Conservation (phyloP, 176 grass and related monocot species). For the Oryza punctata region DNA sequence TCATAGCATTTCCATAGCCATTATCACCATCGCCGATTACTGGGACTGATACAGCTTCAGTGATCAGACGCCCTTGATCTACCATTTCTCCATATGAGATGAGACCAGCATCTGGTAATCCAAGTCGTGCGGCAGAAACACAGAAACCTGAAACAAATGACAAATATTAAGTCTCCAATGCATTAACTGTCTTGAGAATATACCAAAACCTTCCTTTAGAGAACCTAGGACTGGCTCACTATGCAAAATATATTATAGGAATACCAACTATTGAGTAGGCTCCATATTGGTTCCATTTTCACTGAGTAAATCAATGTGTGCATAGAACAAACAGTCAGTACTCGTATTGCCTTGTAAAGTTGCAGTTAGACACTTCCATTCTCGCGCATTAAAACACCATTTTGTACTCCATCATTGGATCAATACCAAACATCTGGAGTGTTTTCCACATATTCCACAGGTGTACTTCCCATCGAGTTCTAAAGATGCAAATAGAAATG, state of each 20-base stretch:
- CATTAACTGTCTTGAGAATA: constrained; percentile 14
- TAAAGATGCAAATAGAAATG: background rate
- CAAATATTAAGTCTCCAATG: constrained; percentile 3
- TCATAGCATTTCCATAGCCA: constrained; percentile 97
- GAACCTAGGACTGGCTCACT: background rate
- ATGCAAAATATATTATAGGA: constrained; percentile 4
- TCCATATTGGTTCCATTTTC: background rate
- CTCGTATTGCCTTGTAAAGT: background rate
- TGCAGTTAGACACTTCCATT: background rate
- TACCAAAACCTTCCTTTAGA: background rate
- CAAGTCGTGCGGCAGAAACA: constrained; percentile 78
- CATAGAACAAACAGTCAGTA: background rate
- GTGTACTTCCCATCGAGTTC: background rate
- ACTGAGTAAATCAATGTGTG: background rate
- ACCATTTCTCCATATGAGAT: constrained; percentile 95
- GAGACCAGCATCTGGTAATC: constrained; percentile 87
- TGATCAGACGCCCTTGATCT: constrained; percentile 83
- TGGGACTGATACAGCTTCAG: constrained; percentile 75
- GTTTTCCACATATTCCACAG: background rate
- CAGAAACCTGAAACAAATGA: constrained; percentile 66
- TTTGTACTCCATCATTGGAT: background rate
- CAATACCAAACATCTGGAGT: background rate
- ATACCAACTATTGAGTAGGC: background rate
- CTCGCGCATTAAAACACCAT: background rate
- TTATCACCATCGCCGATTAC: constrained; percentile 98